Conservation (phyloP, 2,329 filamentous ascomycete genomes). For the Tricladium varicosporioides region DNA sequence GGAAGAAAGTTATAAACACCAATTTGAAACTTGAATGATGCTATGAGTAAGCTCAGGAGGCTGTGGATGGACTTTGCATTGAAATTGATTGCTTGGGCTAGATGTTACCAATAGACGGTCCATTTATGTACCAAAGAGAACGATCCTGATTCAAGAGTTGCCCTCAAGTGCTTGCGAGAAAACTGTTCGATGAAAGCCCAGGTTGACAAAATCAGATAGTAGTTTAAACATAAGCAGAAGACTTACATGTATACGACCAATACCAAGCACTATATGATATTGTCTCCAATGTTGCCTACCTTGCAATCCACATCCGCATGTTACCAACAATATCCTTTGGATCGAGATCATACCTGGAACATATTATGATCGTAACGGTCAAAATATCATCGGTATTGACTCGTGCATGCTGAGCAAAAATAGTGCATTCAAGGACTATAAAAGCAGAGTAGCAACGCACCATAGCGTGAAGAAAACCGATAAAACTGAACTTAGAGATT, state of each 20-base stretch:
- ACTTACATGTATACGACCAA: conserved; percentile 11
- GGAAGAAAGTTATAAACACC: not conserved
- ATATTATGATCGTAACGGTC: conserved; percentile 19
- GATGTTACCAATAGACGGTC: too few species aligned
- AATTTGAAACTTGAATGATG: not conserved
- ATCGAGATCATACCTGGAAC: conserved; percentile 16
- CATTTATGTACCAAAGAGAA: too few species aligned
- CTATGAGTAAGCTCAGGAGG: too few species aligned
- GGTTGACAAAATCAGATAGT: too few species aligned
- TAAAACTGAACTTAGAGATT: not conserved
- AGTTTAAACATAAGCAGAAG: too few species aligned
- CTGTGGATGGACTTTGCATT: too few species aligned
- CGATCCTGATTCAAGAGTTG: too few species aligned
- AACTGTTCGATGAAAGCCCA: too few species aligned
- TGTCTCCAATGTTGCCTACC: conserved; percentile 26
- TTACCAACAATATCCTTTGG: conserved; percentile 28
- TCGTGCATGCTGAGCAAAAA: conserved; percentile 17
- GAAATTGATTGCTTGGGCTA: too few species aligned
- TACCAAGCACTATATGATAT: conserved; percentile 30
- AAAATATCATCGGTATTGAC: conserved; percentile 10
- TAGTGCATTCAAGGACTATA: conserved; percentile 1
- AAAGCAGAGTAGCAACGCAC: not conserved
- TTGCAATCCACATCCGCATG: conserved; percentile 23
- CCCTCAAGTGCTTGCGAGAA: too few species aligned
- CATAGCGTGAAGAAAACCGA: not conserved